A percentile compares a stretch with the other conserved stretches of the same genome.
These are phyloP conservation scores for Penicillium dipodomyicola DNA, from an alignment of 495 filamentous ascomycete genomes.

Conservation along the genomic window DNA sequence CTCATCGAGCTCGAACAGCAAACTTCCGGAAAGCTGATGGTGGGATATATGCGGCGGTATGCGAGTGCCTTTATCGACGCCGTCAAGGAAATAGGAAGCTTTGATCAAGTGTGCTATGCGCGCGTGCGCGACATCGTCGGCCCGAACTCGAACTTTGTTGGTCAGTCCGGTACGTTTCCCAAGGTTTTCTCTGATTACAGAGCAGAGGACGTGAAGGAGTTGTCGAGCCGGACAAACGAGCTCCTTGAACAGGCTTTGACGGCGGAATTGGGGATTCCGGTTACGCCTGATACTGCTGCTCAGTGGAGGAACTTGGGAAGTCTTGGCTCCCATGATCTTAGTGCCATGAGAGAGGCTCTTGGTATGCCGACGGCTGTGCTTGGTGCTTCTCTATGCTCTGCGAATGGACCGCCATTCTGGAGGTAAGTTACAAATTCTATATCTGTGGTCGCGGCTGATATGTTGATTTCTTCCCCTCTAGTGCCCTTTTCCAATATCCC, in stretches of 20 bases:
- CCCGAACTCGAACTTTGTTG: slow-evolving; percentile 42
- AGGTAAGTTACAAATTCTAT: slow-evolving; percentile 2
- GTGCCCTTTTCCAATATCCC: slow-evolving; percentile 18
- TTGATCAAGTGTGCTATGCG: slow-evolving; percentile 40
- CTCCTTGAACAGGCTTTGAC: slow-evolving; percentile 12
- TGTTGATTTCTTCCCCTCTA: background rate
- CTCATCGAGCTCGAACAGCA: slow-evolving; percentile 35
- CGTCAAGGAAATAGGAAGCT: slow-evolving; percentile 31
- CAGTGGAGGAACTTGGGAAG: slow-evolving; percentile 31
- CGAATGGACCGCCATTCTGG: slow-evolving; percentile 9
- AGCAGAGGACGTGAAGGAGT: slow-evolving; percentile 19
- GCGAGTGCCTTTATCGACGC: slow-evolving; percentile 39
- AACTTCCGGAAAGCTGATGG: slow-evolving; percentile 36
- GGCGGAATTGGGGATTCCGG: slow-evolving; percentile 7
- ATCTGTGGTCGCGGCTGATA: background rate
- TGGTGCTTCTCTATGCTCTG: slow-evolving; percentile 9
- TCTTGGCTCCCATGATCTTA: slow-evolving; percentile 46
- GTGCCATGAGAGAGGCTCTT: slow-evolving; percentile 45
- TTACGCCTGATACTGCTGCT: background rate
- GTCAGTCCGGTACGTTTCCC: slow-evolving; percentile 45
- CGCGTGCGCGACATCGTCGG: slow-evolving; percentile 46
- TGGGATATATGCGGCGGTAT: slow-evolving; percentile 50
- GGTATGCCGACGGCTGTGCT: slow-evolving; percentile 26
- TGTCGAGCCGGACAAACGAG: slow-evolving; percentile 9
- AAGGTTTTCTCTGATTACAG: slow-evolving; percentile 34